Percentiles rank a stretch among this genome's conserved stretches.
phyloP scores from a whole-genome alignment of 1,284 basidiomycete genomes.

The Moesziomyces sp. region DNA sequence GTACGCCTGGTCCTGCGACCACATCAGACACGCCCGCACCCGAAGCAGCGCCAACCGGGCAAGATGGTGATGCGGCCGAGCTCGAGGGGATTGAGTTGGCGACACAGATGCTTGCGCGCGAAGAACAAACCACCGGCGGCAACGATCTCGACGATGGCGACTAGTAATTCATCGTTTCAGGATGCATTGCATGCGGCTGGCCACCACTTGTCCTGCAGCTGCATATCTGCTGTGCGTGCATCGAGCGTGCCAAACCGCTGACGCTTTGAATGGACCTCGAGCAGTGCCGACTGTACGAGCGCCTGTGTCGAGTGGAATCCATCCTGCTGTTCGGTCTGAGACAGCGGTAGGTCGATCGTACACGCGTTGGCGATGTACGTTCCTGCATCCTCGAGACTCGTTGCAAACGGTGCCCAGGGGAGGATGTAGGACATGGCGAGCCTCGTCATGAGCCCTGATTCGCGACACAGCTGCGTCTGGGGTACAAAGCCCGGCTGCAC shows the following conservation, averaged over 20 bases:
- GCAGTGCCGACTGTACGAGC: conserved; percentile 20
- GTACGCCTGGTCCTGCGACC: conserved; percentile 21
- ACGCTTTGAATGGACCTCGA: conserved; percentile 24
- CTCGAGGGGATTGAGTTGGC: conserved; percentile 49
- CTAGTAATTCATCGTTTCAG: conserved; percentile 3
- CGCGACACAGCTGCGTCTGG: conserved; percentile 32
- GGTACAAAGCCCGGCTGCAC: conserved; percentile 50
- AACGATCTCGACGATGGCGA: conserved; percentile 51
- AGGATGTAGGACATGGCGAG: conserved; percentile 44
- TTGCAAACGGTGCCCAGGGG: conserved; percentile 39
- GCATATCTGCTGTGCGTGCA: conserved; percentile 22
- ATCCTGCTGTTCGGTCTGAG: conserved; percentile 7
- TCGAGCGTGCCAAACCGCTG: conserved; percentile 36
- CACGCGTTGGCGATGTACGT: conserved; percentile 45
- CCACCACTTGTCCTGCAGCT: conserved; percentile 47
- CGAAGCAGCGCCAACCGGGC: conserved; percentile 1
- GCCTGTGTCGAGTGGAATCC: conserved; percentile 14
- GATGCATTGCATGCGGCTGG: conserved; percentile 25
- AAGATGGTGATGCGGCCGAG: conserved; percentile 26
- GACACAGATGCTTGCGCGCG: conserved; percentile 51
- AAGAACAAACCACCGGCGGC: conserved; percentile 35
- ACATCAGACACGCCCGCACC: conserved; percentile 11
- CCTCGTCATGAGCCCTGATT: conserved; percentile 19
- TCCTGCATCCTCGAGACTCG: conserved; percentile 29
- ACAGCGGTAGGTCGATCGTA: conserved; percentile 6